phyloP scores from a whole-genome alignment of 768 basidiomycete species.

The Sporobolomyces roseus region DNA sequence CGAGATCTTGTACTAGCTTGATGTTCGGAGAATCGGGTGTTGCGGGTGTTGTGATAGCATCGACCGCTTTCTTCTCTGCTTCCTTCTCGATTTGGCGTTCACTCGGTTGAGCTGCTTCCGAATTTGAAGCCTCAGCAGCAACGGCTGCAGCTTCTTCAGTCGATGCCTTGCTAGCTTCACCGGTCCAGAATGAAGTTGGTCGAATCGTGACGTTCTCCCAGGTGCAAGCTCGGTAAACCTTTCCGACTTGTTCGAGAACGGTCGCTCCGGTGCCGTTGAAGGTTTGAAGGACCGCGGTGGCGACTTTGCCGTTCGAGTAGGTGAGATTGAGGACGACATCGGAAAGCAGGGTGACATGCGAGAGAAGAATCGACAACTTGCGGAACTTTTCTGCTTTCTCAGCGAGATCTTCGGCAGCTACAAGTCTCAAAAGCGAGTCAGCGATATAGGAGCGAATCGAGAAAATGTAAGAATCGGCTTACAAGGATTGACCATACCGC shows the following conservation, averaged over 20 bases:
- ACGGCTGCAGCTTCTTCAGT: slow-evolving; percentile 49
- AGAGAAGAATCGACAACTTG: slow-evolving; percentile 67
- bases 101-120: background rate
- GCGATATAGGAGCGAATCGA: background rate
- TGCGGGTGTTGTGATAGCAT: slow-evolving; percentile 28
- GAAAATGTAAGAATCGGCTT: background rate
- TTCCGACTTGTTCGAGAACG: slow-evolving; percentile 68
- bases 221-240: slow-evolving; percentile 72
- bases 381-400: slow-evolving; percentile 66
- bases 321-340: slow-evolving; percentile 81
- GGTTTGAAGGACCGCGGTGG: slow-evolving; percentile 68
- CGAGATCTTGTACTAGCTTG: slow-evolving; percentile 71
- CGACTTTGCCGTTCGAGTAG: slow-evolving; percentile 72
- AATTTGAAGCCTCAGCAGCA: background rate
- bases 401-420: slow-evolving; percentile 54
- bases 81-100: slow-evolving; percentile 14
- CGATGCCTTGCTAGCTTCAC: slow-evolving; percentile 52
- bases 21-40: slow-evolving; percentile 56
- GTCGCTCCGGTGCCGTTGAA: slow-evolving; percentile 64
- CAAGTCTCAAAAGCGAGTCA: background rate
- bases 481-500: slow-evolving; percentile 23
- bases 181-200: slow-evolving; percentile 51
- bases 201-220: slow-evolving; percentile 78
- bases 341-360: slow-evolving; percentile 73
- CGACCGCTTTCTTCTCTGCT: slow-evolving; percentile 28